Evolutionary conservation across 306 rosid genomes (phyloP), one percentile per base, ranked within the genome.

Genomic region (Vachellia collinsii): DNA sequence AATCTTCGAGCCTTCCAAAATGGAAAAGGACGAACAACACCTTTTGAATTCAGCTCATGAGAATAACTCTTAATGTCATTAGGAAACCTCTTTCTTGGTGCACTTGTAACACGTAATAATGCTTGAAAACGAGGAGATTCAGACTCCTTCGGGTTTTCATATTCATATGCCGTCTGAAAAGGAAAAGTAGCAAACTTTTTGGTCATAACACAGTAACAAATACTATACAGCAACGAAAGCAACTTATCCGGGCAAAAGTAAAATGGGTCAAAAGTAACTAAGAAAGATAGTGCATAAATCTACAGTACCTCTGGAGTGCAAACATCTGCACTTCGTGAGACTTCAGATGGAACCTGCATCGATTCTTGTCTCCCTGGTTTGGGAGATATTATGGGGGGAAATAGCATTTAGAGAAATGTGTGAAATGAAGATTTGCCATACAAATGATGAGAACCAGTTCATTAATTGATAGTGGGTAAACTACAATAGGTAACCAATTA

Each of bases 111-210:
- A 14, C 99, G 96, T 41, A 95, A 86, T 82, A 95, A 89, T 71
- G 99, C 99, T 93, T 95, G 98, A 89, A 95, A 95, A 79, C 99
- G 99, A 17, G 99, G 99, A 86, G 99, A 95, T 82, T 95, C 99
- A 7, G 98, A 93, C 89, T 95, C 99, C 90, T 95, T 95, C 9
- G 98, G 98, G 81, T 95, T 95, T 80, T 95, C 99, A 80, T 89
- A 93, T 79, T 95, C 99, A 81, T 88, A 95, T 58, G 94, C 46
- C 46, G 87, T 70, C 99, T 91, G 86, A 59, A 83, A 87, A 29
- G 88, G 65, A 54, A 84, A 42, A 20, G 20, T n/a, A 20, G 66
- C 17, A 34, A 79, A 51, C 12, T 47, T 56, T 39, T 77, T 81
- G 47, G 79, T 77, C 73, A 83, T 58, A 79, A 81, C 48, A 84